These are phyloP conservation scores for Saccharomycopsis vini DNA, from an alignment of 805 yeast species.

Conservation along the genomic window DNA sequence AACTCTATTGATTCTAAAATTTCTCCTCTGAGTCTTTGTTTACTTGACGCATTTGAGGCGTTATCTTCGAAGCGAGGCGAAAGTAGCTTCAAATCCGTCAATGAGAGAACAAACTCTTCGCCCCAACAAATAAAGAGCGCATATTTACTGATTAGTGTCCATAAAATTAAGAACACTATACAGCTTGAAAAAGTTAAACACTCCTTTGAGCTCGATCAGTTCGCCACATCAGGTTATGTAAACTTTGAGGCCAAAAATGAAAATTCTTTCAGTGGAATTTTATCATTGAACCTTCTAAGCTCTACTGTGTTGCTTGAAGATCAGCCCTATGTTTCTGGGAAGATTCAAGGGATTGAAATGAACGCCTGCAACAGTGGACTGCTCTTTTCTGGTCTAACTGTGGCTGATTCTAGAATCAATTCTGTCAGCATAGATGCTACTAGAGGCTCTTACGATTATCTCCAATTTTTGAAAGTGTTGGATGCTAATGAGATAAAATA, in stretches of 20 bases:
- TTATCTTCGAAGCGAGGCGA: too few relatives aligned
- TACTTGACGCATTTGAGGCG: not conserved
- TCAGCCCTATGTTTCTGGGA: not conserved
- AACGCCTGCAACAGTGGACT: not conserved
- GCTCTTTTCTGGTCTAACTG: not conserved
- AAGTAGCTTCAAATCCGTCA: not conserved
- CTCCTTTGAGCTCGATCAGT: not conserved
- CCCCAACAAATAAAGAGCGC: too few relatives aligned
- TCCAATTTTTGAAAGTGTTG: conserved; percentile 4
- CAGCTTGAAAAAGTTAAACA: not conserved
- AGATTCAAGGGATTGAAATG: not conserved
- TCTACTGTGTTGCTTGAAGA: not conserved
- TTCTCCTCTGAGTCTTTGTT: not conserved
- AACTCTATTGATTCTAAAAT: conserved; percentile 1
- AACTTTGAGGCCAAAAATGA: not conserved
- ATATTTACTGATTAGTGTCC: too few relatives aligned
- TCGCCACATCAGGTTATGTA: not conserved
- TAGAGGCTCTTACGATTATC: conserved; percentile 12
- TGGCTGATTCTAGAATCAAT: not conserved
- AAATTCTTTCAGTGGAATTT: not conserved
- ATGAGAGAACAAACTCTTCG: too few relatives aligned
- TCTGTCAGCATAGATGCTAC: not conserved
- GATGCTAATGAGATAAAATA: conserved; percentile 4
- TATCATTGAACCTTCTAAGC: not conserved
- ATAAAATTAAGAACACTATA: not conserved